Conservation (phyloP, 108 stramenopile species). For the Aurantiochytrium sp. region DNA sequence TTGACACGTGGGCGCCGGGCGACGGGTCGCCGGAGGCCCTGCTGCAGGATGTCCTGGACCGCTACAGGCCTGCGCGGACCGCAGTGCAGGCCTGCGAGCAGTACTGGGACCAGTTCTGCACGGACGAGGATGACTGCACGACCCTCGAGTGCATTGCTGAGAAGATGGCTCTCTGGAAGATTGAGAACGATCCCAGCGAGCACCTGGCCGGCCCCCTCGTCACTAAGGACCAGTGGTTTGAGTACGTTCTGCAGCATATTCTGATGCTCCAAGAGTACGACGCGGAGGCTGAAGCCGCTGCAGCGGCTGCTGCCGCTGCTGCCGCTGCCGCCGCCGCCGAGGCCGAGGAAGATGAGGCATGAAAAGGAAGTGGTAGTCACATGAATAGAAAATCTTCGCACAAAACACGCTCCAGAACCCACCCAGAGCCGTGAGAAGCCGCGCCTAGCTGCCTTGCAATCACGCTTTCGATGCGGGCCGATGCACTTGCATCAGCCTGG, state of each 20-base stretch:
- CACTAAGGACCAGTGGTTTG: conserved; percentile 13
- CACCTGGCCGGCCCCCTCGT: neutral
- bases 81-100: neutral
- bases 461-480: too few species aligned
- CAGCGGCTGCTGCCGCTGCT: neutral
- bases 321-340: neutral
- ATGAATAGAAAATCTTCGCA: too few species aligned
- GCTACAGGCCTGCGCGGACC: neutral
- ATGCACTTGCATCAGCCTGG: too few species aligned
- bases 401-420: too few species aligned
- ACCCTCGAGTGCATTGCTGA: neutral
- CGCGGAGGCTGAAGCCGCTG: neutral
- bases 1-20: neutral
- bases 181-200: neutral
- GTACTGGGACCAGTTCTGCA: conserved; percentile 2
- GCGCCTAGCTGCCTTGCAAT: too few species aligned
- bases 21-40: conserved; percentile 4
- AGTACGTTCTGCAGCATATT: neutral
- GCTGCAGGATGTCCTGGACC: neutral
- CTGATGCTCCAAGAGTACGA: neutral
- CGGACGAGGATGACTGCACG: neutral
- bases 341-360: neutral
- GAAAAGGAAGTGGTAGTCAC: too few species aligned
- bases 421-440: too few species aligned
- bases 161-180: neutral